Evolutionary conservation across 1,139 yeast genomes (phyloP).

Genomic region (Magnusiomyces sp.): DNA sequence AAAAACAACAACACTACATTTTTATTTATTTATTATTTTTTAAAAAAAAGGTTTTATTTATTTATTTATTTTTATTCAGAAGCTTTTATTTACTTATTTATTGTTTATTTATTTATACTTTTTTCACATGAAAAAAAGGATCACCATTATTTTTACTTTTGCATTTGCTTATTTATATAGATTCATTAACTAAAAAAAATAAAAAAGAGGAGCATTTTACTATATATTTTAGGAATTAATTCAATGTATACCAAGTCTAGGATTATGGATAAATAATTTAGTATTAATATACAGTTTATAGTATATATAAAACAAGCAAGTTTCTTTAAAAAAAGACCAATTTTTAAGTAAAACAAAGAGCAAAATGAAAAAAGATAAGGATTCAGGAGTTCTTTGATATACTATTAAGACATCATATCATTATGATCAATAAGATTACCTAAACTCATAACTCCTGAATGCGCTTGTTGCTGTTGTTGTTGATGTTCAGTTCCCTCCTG

Average conservation of each 20-base stretch:
- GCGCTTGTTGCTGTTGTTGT: neutral
- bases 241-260: too few relatives aligned
- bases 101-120: neutral
- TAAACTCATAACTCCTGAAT: slow-evolving; percentile 2
- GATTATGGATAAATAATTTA: too few relatives aligned
- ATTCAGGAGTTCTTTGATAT: neutral
- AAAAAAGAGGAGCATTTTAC: too few relatives aligned
- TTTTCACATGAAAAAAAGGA: neutral
- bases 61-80: neutral
- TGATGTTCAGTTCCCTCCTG: neutral
- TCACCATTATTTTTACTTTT: neutral
- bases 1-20: too few relatives aligned
- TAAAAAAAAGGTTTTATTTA: too few relatives aligned
- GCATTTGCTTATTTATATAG: too few relatives aligned
- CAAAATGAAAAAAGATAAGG: neutral
- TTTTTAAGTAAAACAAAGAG: neutral
- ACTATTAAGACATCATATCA: neutral
- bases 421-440: slow-evolving; percentile 2
- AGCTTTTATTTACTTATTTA: neutral
- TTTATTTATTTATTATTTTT: too few relatives aligned
- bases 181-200: neutral
- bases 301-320: neutral
- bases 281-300: neutral
- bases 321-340: neutral
- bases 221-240: too few relatives aligned